Evolutionary conservation across 257 asterid species (phyloP).

Genomic region (Solanum commersonii): DNA sequence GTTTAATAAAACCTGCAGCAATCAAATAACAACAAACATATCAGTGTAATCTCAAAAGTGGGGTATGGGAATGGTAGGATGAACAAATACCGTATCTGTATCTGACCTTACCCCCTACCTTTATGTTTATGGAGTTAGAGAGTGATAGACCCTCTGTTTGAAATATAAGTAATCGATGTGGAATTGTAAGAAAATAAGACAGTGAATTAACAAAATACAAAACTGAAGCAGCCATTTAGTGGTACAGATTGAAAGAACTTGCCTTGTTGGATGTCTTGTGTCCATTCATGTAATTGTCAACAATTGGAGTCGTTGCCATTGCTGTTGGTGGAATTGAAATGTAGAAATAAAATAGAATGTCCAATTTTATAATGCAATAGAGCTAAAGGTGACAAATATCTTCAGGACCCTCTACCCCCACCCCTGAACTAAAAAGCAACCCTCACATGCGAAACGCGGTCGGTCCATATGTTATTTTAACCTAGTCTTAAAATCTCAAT

Average conservation of each 20-base stretch:
- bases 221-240: not conserved
- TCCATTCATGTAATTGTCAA: not conserved
- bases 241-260: not conserved
- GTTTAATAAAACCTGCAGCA: not conserved
- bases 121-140: not conserved
- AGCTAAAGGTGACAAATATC: not conserved
- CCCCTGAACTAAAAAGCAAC: not conserved
- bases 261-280: not conserved
- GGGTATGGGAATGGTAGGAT: not conserved
- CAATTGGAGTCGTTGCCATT: not conserved
- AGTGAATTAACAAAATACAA: not conserved
- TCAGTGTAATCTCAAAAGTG: not conserved
- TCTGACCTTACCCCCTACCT: not conserved
- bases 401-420: not conserved
- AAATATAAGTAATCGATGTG: not conserved
- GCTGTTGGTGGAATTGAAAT: not conserved
- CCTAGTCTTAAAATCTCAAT: not conserved
- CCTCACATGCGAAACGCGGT: not conserved
- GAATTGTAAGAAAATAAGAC: not conserved
- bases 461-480: not conserved
- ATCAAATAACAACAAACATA: not conserved
- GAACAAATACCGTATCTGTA: not conserved
- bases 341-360: not conserved
- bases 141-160: not conserved
- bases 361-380: not conserved